A percentile compares a stretch with the other conserved stretches of the same genome.
Evolutionary conservation across 129 eudicot species (phyloP).

Genomic region (Glebionis coronaria): DNA sequence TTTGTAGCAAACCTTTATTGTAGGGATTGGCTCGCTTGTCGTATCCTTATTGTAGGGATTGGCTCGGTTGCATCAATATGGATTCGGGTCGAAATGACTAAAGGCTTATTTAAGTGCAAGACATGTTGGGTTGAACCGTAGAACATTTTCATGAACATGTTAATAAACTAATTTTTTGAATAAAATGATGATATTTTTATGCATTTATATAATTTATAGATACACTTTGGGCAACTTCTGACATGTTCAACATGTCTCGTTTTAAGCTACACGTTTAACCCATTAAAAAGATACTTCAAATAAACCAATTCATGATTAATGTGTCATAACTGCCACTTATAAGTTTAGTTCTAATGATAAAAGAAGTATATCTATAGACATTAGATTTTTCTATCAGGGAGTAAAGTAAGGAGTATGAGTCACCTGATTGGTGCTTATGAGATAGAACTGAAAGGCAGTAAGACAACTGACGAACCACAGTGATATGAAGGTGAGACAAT

Average conservation of each 20-base stretch:
- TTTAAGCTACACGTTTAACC: not conserved
- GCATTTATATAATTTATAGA: too few species aligned
- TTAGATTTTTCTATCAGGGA: too few species aligned
- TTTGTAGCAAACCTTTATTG: constrained; percentile 77
- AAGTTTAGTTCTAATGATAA: constrained; percentile 2
- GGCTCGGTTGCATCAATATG: constrained; percentile 26
- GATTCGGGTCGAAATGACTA: not conserved
- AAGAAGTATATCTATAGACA: not conserved
- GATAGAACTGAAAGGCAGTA: constrained; percentile 90
- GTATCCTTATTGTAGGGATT: constrained; percentile 81
- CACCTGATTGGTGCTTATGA: constrained; percentile 97
- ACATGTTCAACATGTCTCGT: not conserved
- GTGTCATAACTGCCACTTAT: not conserved
- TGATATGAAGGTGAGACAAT: constrained; percentile 85
- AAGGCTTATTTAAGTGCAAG: not conserved
- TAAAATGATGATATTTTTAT: constrained; percentile 8
- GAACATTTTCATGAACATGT: not conserved
- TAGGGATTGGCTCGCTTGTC: constrained; percentile 94
- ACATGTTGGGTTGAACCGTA: not conserved
- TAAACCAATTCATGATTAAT: not conserved
- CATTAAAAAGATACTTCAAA: not conserved
- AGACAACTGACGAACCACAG: constrained; percentile 99
- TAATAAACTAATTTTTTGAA: not conserved
- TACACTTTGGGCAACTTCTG: too few species aligned
- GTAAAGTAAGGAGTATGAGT: constrained; percentile 1